Conservation (phyloP, 345 rosid species). For the Arabidopsis suecica region DNA sequence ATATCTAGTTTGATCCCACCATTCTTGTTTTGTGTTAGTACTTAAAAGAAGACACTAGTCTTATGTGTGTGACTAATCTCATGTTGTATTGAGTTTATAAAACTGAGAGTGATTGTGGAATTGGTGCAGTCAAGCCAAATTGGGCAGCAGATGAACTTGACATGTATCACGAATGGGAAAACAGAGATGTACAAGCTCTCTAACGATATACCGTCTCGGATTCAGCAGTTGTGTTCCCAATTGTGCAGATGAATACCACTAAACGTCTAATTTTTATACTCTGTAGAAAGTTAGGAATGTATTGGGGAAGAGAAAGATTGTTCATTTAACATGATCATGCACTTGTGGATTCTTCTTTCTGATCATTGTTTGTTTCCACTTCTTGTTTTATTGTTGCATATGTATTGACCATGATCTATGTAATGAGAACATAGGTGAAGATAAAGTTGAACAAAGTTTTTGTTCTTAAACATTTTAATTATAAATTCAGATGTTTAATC, state of each 20-base stretch:
- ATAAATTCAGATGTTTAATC: not conserved
- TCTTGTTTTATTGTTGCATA: conserved; percentile 20
- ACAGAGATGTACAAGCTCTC: conserved; percentile 47
- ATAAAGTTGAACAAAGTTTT: conserved; percentile 5
- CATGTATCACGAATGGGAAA: conserved; percentile 64
- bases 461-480: not conserved
- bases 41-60: not conserved
- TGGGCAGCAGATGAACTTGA: conserved; percentile 62
- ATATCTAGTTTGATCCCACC: not conserved
- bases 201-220: conserved; percentile 26
- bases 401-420: conserved; percentile 13
- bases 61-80: not conserved
- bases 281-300: conserved; percentile 40
- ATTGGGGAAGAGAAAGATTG: conserved; percentile 27
- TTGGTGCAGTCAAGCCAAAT: conserved; percentile 57
- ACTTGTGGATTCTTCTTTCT: conserved; percentile 31
- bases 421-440: not conserved
- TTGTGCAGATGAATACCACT: conserved; percentile 63
- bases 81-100: not conserved
- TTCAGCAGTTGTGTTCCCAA: conserved; percentile 59
- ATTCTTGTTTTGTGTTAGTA: not conserved
- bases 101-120: conserved; percentile 8
- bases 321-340: conserved; percentile 15
- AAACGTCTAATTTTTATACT: conserved; percentile 21
- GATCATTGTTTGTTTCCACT: conserved; percentile 28